A percentile compares a stretch with the other conserved stretches of the same genome.
phyloP scores from a whole-genome alignment of 768 basidiomycete species.

The Boletus coccyginus region DNA sequence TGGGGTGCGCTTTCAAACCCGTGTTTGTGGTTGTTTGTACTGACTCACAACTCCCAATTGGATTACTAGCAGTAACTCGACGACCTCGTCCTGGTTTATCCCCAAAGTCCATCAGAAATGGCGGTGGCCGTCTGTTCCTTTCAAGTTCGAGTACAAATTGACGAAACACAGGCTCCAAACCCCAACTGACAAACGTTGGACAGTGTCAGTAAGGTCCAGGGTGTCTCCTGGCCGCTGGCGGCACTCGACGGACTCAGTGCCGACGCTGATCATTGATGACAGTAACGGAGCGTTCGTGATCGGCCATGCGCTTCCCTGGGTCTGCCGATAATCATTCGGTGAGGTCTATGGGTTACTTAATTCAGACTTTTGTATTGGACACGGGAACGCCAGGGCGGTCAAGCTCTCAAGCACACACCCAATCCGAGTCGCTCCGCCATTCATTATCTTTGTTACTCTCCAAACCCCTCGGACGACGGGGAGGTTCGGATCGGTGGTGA shows the following conservation, averaged over 20 bases:
- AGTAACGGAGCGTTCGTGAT: neutral
- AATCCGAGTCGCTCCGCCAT: neutral
- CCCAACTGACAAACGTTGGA: neutral
- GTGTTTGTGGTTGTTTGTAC: no score
- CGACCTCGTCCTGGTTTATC: no score
- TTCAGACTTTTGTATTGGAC: neutral
- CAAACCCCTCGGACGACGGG: neutral
- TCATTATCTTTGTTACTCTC: neutral
- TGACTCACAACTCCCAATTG: no score
- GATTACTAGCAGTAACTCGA: no score
- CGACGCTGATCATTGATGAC: neutral
- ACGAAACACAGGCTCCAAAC: neutral
- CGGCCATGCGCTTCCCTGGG: no score
- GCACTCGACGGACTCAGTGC: neutral
- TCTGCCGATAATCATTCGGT: neutral
- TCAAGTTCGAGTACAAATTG: no score
- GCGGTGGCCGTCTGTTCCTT: no score
- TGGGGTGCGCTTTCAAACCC: no score
- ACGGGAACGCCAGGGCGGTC: neutral
- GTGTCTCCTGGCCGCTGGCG: neutral
- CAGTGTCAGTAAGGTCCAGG: no score
- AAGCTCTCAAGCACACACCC: neutral
- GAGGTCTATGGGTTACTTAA: neutral
- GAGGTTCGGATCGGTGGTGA: neutral
- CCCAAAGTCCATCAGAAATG: no score